Conservation (phyloP, 257 asterid genomes). For the Solanum pennellii region DNA sequence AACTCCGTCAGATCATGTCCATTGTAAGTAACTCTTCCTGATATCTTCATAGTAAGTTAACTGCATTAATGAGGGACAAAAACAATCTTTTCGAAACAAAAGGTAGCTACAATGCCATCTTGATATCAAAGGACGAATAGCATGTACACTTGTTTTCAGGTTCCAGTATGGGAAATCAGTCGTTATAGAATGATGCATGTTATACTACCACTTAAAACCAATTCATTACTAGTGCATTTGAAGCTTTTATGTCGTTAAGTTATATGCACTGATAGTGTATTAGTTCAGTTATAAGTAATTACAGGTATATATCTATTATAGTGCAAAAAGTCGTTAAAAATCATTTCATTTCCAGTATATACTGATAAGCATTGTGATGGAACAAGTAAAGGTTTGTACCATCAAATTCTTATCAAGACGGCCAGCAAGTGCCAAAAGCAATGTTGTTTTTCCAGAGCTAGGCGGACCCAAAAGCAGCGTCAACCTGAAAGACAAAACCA, state of each 20-base stretch:
- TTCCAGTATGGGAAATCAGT: not conserved
- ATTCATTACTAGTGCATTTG: not conserved
- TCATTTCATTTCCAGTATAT: not conserved
- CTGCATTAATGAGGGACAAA: constrained; percentile 8
- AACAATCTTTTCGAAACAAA: not conserved
- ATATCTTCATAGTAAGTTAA: constrained; percentile 45
- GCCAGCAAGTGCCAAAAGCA: constrained; percentile 77
- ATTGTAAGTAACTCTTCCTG: constrained; percentile 57
- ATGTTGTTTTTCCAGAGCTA: constrained; percentile 79
- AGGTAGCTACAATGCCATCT: not conserved
- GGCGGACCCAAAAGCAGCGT: constrained; percentile 84
- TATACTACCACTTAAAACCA: not conserved
- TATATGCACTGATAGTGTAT: not conserved
- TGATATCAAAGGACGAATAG: not conserved
- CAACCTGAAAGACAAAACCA: constrained; percentile 27
- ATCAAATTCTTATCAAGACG: constrained; percentile 46
- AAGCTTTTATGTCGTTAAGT: not conserved
- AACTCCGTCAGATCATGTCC: constrained; percentile 57
- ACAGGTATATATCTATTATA: not conserved
- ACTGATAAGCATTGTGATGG: not conserved
- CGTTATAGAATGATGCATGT: not conserved
- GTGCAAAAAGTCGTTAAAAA: not conserved
- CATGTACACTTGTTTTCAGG: not conserved
- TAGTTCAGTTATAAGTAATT: not conserved
- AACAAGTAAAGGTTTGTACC: constrained; percentile 20